phyloP scores from a whole-genome alignment of 2,329 filamentous ascomycete species.

The Lecanicillium sp. region DNA sequence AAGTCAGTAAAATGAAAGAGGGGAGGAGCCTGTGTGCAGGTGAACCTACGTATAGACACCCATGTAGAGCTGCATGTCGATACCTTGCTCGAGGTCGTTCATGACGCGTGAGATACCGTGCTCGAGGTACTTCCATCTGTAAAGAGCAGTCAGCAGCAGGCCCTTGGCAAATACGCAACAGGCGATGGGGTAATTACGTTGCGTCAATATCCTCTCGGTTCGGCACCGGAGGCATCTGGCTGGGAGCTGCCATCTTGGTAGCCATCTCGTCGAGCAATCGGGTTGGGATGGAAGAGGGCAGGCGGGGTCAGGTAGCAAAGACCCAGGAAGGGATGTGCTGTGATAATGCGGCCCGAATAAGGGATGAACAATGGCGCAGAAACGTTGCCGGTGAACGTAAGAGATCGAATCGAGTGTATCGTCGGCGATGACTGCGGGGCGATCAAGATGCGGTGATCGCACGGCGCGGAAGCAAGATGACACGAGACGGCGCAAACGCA shows the following conservation, averaged over 20 bases:
- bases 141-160: conserved; percentile 15
- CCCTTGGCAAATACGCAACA: conserved; percentile 7
- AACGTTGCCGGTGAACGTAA: too few species aligned
- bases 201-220: conserved; percentile 53
- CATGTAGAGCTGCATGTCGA: conserved; percentile 98
- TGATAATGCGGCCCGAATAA: background rate
- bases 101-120: conserved; percentile 87
- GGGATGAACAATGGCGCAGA: too few species aligned
- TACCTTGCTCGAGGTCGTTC: conserved; percentile 81
- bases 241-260: conserved; percentile 25
- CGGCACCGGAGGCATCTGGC: conserved; percentile 48
- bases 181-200: conserved; percentile 28
- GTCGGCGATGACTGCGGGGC: too few species aligned
- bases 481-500: conserved; percentile 6
- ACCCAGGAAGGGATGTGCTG: background rate
- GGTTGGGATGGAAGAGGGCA: conserved; percentile 1
- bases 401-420: too few species aligned
- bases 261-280: conserved; percentile 19
- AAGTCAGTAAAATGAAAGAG: conserved; percentile 25
- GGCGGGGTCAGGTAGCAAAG: conserved; percentile 6
- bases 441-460: too few species aligned
- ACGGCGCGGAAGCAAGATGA: too few species aligned
- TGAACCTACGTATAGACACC: conserved; percentile 73
- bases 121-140: conserved; percentile 84
- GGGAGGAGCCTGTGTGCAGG: background rate